phyloP scores from a whole-genome alignment of 2,329 filamentous ascomycete species.

The Teratosphaeria pseudoeucalypti region DNA sequence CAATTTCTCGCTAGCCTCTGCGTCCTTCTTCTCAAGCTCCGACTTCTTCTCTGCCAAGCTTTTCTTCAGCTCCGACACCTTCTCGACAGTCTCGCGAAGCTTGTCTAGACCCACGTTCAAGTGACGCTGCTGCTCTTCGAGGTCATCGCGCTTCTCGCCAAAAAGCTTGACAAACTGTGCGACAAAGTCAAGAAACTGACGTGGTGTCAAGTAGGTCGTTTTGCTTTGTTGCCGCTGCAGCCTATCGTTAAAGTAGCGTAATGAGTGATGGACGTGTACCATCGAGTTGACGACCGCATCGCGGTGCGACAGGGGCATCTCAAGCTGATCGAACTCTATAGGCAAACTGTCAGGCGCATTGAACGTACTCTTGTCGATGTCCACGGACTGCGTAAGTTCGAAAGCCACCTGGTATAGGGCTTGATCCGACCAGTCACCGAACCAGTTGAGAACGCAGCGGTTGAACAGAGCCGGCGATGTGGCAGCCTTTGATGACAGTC shows the following conservation, averaged over 20 bases:
- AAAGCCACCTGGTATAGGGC: constrained; percentile 95
- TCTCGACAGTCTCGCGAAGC: constrained; percentile 89
- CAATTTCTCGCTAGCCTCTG: constrained; percentile 92
- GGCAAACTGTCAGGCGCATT: constrained; percentile 82
- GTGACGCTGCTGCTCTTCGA: constrained; percentile 97
- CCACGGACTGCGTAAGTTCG: constrained; percentile 91
- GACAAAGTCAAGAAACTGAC: constrained; percentile 96
- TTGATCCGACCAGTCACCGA: constrained; percentile 99
- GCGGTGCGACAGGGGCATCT: constrained; percentile 76
- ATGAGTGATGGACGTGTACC: constrained; percentile 96
- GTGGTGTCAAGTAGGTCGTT: constrained; percentile 84
- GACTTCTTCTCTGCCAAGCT: constrained; percentile 91
- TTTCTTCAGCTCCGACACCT: constrained; percentile 81
- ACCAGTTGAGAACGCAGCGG: constrained; percentile 98
- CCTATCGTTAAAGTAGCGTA: constrained; percentile 80
- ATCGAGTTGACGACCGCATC: constrained; percentile 94
- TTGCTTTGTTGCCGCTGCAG: constrained; percentile 86
- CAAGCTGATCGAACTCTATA: constrained; percentile 78
- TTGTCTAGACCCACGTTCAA: constrained; percentile 98
- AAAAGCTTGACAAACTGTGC: constrained; percentile 96
- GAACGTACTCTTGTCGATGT: constrained; percentile 82
- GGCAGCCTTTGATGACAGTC: constrained; percentile 87
- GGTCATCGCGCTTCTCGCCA: constrained; percentile 94
- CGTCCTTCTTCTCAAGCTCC: constrained; percentile 85
- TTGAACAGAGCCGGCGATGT: constrained; percentile 98